A percentile compares a stretch with the other conserved stretches of the same genome.
These are phyloP conservation scores for Hapsidospora chrysogenum DNA, from an alignment of 495 filamentous ascomycete genomes.

Conservation along the genomic window DNA sequence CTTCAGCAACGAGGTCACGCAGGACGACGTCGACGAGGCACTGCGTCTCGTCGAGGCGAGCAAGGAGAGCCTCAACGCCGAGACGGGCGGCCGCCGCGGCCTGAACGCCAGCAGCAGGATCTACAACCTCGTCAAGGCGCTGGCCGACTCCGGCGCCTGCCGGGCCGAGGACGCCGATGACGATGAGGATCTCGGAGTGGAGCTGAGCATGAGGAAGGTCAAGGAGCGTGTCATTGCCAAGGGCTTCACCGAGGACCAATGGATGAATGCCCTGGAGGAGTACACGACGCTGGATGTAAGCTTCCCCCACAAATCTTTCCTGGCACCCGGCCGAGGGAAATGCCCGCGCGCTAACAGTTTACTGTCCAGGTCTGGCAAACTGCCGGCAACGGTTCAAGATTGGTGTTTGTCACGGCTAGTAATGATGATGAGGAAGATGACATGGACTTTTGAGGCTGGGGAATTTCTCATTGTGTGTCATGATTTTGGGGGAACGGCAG, in stretches of 20 bases:
- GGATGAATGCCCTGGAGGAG: conserved; percentile 70
- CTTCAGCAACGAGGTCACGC: conserved; percentile 65
- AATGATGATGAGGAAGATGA: conserved; percentile 19
- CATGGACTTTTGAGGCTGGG: conserved; percentile 7
- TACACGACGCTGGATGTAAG: conserved; percentile 79
- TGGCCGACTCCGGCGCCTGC: conserved; percentile 61
- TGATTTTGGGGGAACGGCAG: background rate
- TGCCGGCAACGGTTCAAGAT: conserved; percentile 61
- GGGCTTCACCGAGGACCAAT: conserved; percentile 91
- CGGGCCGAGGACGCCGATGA: conserved; percentile 55
- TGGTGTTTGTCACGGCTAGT: conserved; percentile 51
- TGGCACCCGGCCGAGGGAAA: no score
- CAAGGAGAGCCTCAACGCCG: conserved; percentile 66
- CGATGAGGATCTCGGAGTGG: conserved; percentile 43
- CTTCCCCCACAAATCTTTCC: no score
- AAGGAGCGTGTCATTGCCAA: conserved; percentile 83
- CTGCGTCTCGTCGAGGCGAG: conserved; percentile 78
- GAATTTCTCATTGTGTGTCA: no score
- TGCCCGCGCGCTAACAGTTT: no score
- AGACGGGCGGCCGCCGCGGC: conserved; percentile 37
- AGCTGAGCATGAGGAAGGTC: conserved; percentile 73
- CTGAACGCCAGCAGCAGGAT: conserved; percentile 78
- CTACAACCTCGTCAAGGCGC: conserved; percentile 74
- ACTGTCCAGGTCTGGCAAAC: conserved; percentile 79
- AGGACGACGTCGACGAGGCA: conserved; percentile 92